Conservation (phyloP, 2,329 filamentous ascomycete genomes). For the Xylariomycetidae sp. region DNA sequence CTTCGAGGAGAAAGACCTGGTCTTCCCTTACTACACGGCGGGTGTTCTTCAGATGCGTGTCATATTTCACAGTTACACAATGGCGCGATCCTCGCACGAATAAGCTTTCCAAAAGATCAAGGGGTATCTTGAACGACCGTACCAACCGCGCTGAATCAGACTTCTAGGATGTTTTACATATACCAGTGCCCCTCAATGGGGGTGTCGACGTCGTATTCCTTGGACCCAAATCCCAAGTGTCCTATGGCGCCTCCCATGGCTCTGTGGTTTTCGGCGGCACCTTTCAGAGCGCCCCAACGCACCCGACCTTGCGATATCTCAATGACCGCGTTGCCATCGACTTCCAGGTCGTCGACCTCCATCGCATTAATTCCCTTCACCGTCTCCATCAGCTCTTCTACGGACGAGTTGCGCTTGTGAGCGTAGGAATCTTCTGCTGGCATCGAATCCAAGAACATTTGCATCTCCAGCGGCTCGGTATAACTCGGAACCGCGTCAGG, state of each 20-base stretch:
- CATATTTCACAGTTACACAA: too few relatives aligned
- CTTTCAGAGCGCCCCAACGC: constrained; percentile 2
- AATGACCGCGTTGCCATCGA: background rate
- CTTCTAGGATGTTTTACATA: too few relatives aligned
- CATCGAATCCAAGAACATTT: background rate
- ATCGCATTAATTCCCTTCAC: background rate
- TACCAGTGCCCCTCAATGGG: constrained; percentile 1
- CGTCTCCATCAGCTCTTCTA: background rate
- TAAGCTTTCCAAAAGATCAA: too few relatives aligned
- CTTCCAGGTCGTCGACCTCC: background rate
- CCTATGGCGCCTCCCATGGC: background rate
- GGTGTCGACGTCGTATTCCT: background rate
- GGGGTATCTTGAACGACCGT: too few relatives aligned
- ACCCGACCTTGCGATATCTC: constrained; percentile 1
- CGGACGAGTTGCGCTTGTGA: background rate
- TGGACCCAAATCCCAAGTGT: constrained; percentile 2
- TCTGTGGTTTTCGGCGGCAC: background rate
- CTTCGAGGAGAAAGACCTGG: too few relatives aligned
- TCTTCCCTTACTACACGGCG: too few relatives aligned
- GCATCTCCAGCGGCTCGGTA: background rate
- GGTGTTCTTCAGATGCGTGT: too few relatives aligned
- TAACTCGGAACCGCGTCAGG: background rate
- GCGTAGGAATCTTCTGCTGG: background rate
- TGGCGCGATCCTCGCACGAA: too few relatives aligned
- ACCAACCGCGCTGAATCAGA: too few relatives aligned